Base-by-base conservation (phyloP, 2,329 filamentous ascomycete species). In the Escovopsis weberi region DNA sequence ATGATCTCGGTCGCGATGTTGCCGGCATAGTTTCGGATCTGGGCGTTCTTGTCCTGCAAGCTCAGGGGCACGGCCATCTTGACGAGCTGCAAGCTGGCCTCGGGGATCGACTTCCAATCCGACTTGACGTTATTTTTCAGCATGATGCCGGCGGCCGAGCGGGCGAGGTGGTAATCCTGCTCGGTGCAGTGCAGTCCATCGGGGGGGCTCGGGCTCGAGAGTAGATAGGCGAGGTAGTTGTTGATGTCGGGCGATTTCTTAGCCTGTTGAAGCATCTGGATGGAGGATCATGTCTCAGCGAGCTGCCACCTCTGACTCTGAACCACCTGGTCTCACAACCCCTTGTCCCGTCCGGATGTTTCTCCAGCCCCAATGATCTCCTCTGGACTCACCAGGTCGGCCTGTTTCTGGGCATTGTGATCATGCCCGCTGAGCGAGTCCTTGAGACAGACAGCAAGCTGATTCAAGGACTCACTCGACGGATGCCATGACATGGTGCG, bases 1-100 rank as follows among this genome's bases (percentile, higher is more conserved):
- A 98, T 79, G 53, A 95, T 70, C 63, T 96, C 89, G 35, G 91
- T 94, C 53, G 94, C 89, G 56, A 96, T 86, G 58, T 85, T 94
- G 49, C 91, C 91, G 30, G 88, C 82, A 57, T 86, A 87, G 59
- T 78, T 88, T 55, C 91, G 81, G 56, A 98, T 87, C 61, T 89
- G 85, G 2, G 73, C 63, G 58, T 82, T 83, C 48, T 75, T 72
- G 62, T 98, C 91, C 59, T 87, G 84, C 43, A 98, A 72, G 12
- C 82, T 82, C 46, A 82, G 63, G 43, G 93, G 74, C 11, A 94
- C 75, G 32, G 84, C 78, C 41, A 84, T 75, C 60, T 85, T 86
- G 59, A 96, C 78, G 56, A 94, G 81, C 28, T 70, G 65, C 51
- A 93, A 68, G 57, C 81, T 89, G 35, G 70, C 60, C 40, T 83